A percentile compares a stretch with the other conserved stretches of the same genome.
These are phyloP conservation scores for Calonectria pseudoreteaudii DNA, from an alignment of 2,329 filamentous ascomycete genomes.

Conservation along the genomic window DNA sequence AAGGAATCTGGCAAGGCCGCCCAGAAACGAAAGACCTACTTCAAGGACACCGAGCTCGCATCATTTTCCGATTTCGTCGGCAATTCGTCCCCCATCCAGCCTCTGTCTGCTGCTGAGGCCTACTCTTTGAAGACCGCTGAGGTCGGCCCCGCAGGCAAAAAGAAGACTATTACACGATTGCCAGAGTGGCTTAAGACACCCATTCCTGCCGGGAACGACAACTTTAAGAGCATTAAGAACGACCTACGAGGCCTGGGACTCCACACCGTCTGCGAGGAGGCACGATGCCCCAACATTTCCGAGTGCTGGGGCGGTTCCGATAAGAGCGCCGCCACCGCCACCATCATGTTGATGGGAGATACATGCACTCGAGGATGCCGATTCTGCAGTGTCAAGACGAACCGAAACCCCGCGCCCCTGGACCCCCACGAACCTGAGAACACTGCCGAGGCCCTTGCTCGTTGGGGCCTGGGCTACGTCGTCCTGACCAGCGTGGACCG, in stretches of 20 bases:
- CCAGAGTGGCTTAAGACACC: conserved; percentile 97
- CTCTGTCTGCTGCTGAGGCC: conserved; percentile 65
- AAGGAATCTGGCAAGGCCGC: conserved; percentile 37
- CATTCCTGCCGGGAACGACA: conserved; percentile 82
- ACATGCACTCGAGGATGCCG: conserved; percentile 96
- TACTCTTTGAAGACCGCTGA: conserved; percentile 72
- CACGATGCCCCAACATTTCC: conserved; percentile 95
- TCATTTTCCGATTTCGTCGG: conserved; percentile 70
- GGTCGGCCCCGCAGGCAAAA: conserved; percentile 72
- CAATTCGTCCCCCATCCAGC: conserved; percentile 52
- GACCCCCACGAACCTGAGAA: conserved; percentile 98
- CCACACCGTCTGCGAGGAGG: conserved; percentile 98
- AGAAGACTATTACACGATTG: conserved; percentile 77
- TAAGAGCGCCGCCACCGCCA: conserved; percentile 92
- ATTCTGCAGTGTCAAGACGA: conserved; percentile 97
- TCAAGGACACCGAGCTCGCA: conserved; percentile 69
- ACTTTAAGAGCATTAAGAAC: conserved; percentile 95
- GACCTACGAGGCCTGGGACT: conserved; percentile 90
- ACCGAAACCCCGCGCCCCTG: conserved; percentile 77
- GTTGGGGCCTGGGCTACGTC: conserved; percentile 97
- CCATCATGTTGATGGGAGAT: conserved; percentile 99
- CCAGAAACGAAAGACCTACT: conserved; percentile 61
- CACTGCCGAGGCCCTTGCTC: conserved; percentile 89
- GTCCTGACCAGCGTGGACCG: conserved; percentile 94
- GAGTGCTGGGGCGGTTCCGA: conserved; percentile 96